These are phyloP conservation scores for Heliocybe sulcata DNA, from an alignment of 1,284 basidiomycete species.

Conservation along the genomic window DNA sequence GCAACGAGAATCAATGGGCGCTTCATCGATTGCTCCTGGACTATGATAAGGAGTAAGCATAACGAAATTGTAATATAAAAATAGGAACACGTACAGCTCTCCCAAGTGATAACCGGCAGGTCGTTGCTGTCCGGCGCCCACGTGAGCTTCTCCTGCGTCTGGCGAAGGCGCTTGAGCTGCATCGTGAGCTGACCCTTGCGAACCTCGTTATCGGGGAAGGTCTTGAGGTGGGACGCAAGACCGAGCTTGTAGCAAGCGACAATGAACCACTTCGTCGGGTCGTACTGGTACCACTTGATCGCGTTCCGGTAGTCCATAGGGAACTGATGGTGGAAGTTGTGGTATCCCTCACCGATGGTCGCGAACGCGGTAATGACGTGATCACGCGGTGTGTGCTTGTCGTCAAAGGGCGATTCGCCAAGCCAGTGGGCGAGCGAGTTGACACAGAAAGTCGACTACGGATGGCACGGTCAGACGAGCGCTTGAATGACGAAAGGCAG, in stretches of 20 bases:
- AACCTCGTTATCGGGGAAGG: conserved; percentile 92
- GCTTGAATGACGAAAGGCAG: not conserved
- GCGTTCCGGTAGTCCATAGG: conserved; percentile 94
- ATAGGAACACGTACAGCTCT: conserved; percentile 58
- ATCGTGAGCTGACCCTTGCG: conserved; percentile 89
- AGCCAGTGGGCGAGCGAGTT: conserved; percentile 95
- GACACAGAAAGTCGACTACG: conserved; percentile 88
- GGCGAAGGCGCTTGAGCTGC: conserved; percentile 79
- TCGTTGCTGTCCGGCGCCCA: conserved; percentile 80
- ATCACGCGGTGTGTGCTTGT: conserved; percentile 91
- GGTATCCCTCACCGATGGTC: conserved; percentile 91
- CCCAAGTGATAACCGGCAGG: conserved; percentile 81
- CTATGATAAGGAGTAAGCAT: conserved; percentile 24
- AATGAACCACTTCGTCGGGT: conserved; percentile 92
- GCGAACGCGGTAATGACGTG: conserved; percentile 83
- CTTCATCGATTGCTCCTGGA: conserved; percentile 69
- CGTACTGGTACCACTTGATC: conserved; percentile 90
- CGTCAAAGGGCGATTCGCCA: conserved; percentile 87
- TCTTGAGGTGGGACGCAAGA: conserved; percentile 81
- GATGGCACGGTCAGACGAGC: not conserved
- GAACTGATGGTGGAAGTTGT: conserved; percentile 96
- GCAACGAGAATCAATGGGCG: conserved; percentile 78
- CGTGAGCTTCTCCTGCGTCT: conserved; percentile 59
- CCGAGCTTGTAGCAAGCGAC: conserved; percentile 57
- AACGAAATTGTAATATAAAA: not conserved